Evolutionary conservation across 371 early-diverging fungal species (phyloP).

Genomic region (Mucor circinelloides): DNA sequence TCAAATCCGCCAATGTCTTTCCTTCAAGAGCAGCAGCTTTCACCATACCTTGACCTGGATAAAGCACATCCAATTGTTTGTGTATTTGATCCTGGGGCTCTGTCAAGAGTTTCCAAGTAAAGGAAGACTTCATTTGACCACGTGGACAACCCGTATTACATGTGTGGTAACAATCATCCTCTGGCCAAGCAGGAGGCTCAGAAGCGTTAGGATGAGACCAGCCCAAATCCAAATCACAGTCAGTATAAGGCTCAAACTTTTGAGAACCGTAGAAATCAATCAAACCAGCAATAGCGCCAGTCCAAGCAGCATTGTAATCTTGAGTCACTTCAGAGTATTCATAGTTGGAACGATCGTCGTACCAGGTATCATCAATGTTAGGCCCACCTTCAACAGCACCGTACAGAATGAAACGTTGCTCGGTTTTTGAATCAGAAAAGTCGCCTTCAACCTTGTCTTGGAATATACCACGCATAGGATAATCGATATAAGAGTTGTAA

Average conservation of each 20-base stretch:
- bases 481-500: conserved; percentile 61
- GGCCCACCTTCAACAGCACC: conserved; percentile 64
- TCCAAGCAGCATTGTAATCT: conserved; percentile 64
- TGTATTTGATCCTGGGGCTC: conserved; percentile 16
- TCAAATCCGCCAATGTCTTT: conserved; percentile 10
- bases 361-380: conserved; percentile 52
- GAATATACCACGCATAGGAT: conserved; percentile 52
- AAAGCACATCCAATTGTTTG: conserved; percentile 28
- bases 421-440: conserved; percentile 44
- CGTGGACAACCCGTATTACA: conserved; percentile 54
- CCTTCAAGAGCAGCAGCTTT: conserved; percentile 39
- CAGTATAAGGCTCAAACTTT: conserved; percentile 52
- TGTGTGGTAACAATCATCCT: conserved; percentile 56
- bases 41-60: conserved; percentile 40
- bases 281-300: conserved; percentile 57
- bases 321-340: conserved; percentile 60
- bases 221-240: conserved; percentile 59
- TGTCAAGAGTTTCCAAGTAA: conserved; percentile 44
- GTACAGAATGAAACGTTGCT: conserved; percentile 55
- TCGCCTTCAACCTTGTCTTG: conserved; percentile 52
- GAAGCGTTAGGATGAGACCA: conserved; percentile 57
- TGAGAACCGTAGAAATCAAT: conserved; percentile 53
- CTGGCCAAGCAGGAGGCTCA: conserved; percentile 42
- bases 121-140: conserved; percentile 47
- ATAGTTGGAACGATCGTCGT: conserved; percentile 58